Evolutionary conservation across 164 flowering plant genomes (phyloP), one percentile per base, ranked within the genome.

Genomic region (Annona cherimola): DNA sequence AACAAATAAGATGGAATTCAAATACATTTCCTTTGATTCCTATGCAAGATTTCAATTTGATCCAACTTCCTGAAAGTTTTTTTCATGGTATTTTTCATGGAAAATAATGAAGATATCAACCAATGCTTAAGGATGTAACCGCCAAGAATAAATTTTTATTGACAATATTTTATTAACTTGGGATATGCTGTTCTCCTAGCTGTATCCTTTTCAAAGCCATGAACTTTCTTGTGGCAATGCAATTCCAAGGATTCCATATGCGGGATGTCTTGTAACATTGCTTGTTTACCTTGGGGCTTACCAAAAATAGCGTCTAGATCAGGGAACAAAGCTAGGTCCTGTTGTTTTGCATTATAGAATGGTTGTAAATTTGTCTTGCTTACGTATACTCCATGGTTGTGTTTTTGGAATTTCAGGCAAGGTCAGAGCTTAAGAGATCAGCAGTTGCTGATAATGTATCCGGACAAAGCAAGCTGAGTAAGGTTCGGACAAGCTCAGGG

Each of bases 401-500:
- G 18, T 50, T 50, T 68, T 55, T 63, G 72, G 71, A 63, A 57
- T 7, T n/a, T 14, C 40, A 95, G 98, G 99, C 99, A 39, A 91
- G 88, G 82, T 78, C 88, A 66, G 93, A 93, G 86, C 86, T 95
- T 72, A 91, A 90, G 84, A 88, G 94, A 80, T 95, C 99, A 54
- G 86, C 87, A 0, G 99, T 95, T 42, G 97, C 98, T 0, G 97
- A 95, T 83, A 84, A 88, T 73, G n/a, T 59, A 19, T 90, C 97
- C 2, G 99, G 98, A 63, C 65, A 90, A 76, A 87, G 96, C 78
- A 84, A 79, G 82, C 86, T 89, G 11, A 95, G 98, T 60, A 89
- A 91, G 71, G 98, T 93, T 63, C 86, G 99, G 59, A 95, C 99
- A 5, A 95, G 99, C 84, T 95, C 99, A 1, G 99, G 99, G 18